Percentiles rank a stretch among this genome's conserved stretches.
phyloP scores from a whole-genome alignment of 2,329 filamentous ascomycete genomes.

The Ophiocordyceps camponoti-rufipedis region DNA sequence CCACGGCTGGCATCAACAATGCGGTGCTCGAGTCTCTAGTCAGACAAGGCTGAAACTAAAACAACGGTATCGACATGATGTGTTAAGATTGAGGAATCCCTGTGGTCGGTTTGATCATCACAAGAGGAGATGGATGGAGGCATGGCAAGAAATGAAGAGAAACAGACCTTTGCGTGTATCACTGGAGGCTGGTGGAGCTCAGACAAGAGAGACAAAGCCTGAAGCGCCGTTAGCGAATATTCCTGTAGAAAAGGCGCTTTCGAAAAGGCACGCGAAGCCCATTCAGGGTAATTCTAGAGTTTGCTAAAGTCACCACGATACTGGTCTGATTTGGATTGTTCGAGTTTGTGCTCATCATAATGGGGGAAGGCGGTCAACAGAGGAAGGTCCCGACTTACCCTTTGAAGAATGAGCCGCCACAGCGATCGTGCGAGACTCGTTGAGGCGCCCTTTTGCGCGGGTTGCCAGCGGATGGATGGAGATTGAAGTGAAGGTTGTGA shows the following conservation, averaged over 20 bases:
- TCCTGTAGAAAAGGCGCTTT: background rate
- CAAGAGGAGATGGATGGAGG: constrained; percentile 12
- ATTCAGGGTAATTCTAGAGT: constrained; percentile 39
- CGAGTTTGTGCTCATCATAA: constrained; percentile 19
- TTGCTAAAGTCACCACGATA: constrained; percentile 32
- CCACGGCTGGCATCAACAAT: background rate
- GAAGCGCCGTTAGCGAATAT: background rate
- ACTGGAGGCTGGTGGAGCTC: background rate
- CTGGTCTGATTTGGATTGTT: constrained; percentile 48
- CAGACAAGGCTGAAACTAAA: constrained; percentile 54
- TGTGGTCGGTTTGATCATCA: constrained; percentile 46
- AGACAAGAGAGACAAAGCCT: background rate
- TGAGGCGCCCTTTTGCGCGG: no score
- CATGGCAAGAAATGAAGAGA: constrained; percentile 2
- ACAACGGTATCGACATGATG: constrained; percentile 43
- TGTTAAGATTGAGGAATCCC: constrained; percentile 54
- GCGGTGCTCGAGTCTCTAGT: constrained; percentile 20
- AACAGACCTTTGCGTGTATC: constrained; percentile 28
- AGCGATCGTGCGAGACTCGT: background rate
- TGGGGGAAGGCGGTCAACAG: constrained; percentile 2
- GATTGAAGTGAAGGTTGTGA: no score
- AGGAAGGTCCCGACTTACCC: background rate
- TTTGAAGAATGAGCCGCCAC: background rate
- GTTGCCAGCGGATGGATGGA: background rate
- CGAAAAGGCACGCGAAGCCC: constrained; percentile 7